Percentiles rank a stretch among this genome's conserved stretches.
Evolutionary conservation across 148 eudicot species (phyloP).

Genomic region (Persicaria maculosa): DNA sequence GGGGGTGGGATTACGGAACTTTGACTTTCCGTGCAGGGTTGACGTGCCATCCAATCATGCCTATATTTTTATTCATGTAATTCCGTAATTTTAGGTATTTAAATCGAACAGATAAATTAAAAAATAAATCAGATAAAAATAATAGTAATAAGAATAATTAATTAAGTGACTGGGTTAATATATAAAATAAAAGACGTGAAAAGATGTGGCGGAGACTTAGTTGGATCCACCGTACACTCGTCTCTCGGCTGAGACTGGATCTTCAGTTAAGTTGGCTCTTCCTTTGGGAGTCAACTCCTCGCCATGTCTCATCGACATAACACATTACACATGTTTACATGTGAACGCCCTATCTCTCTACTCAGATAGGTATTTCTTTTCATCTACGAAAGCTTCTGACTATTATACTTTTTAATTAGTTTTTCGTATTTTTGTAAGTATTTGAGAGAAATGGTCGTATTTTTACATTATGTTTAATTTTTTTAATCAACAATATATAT

Average conservation of each 20-base stretch:
- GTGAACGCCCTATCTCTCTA: neutral
- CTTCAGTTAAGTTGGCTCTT: neutral
- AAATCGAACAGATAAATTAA: neutral
- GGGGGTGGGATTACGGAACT: constrained; percentile 9
- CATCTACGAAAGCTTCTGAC: neutral
- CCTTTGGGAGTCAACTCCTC: neutral
- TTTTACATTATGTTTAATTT: too few relatives aligned
- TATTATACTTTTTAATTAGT: neutral
- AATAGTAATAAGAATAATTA: neutral
- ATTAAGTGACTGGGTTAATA: neutral
- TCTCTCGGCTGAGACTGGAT: neutral
- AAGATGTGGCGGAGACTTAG: constrained; percentile 9
- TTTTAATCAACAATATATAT: too few relatives aligned
- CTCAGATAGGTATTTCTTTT: neutral
- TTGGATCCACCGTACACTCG: constrained; percentile 10
- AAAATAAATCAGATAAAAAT: neutral
- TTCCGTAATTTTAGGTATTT: constrained; percentile 6
- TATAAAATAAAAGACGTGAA: neutral
- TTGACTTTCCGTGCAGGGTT: constrained; percentile 13
- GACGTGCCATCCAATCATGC: constrained; percentile 12
- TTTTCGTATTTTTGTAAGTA: neutral
- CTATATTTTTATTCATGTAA: neutral
- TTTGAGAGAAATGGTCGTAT: neutral
- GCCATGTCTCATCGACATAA: neutral
- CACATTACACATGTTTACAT: neutral